Conservation (phyloP, 2,329 filamentous ascomycete species). For the Aspergillus texensis region DNA sequence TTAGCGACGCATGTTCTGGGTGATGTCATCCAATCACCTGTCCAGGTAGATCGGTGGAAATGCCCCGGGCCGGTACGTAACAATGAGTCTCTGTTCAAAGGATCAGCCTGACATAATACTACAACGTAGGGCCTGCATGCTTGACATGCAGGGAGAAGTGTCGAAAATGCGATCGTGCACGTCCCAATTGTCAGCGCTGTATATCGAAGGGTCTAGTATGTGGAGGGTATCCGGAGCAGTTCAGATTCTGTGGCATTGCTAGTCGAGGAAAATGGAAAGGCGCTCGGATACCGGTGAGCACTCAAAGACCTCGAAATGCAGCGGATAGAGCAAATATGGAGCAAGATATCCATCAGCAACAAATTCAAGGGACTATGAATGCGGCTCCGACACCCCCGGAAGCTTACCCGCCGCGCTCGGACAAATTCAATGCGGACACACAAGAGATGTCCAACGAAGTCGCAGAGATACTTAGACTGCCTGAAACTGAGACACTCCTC, state of each 20-base stretch:
- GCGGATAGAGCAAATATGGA: neutral
- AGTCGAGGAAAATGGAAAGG: conserved; percentile 36
- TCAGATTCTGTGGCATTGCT: conserved; percentile 34
- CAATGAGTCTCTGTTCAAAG: neutral
- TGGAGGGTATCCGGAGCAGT: conserved; percentile 36
- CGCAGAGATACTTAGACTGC: conserved; percentile 11
- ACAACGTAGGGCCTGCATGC: conserved; percentile 32
- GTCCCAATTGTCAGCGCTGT: conserved; percentile 34
- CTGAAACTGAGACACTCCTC: conserved; percentile 23
- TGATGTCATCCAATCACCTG: neutral
- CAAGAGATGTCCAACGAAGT: conserved; percentile 6
- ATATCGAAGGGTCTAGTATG: conserved; percentile 34
- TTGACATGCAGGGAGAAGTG: conserved; percentile 38
- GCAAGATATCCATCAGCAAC: neutral
- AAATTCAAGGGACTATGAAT: neutral
- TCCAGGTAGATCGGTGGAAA: neutral
- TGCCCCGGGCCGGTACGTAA: conserved; percentile 16
- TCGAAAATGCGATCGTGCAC: conserved; percentile 33
- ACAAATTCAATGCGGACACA: neutral
- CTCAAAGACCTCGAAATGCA: neutral
- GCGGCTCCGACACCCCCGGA: neutral
- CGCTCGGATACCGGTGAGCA: conserved; percentile 21
- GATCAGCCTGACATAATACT: neutral
- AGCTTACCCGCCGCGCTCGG: neutral
- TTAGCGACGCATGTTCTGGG: neutral